Base-by-base conservation (phyloP, 75 land plant genomes). In the Pinus tabuliformis region DNA sequence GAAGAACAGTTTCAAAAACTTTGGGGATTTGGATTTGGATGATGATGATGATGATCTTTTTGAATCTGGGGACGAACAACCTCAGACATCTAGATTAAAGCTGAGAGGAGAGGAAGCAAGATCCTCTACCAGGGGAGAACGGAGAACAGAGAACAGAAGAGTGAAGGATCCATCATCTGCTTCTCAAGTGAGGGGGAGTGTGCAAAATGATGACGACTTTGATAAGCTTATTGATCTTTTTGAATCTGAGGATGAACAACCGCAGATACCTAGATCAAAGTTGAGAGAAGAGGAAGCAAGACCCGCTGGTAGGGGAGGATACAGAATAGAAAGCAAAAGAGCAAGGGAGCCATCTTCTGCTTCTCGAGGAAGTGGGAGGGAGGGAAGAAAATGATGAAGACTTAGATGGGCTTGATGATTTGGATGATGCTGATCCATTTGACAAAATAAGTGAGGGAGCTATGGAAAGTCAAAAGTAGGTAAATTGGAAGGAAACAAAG, bases 191-290 rank as follows among this genome's bases (percentile, higher is more conserved):
- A 39, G 42, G 5, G 45, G 37, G 36, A 36, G 36, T 15, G 70
- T 39, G 3, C 22, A 68, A 7, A 20, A 16, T 45, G 52, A 45
- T 58, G 71, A 68, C 6, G 21, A 64, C 15, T 7, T 18, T 20
- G 49, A 39, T 45, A 1, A 7, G 52, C 52, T 45, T 45, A 3
- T 0, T 42, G 71, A 68, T 45, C 24, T 42, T 42, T n/a, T 5
- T 68, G 71, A n/a, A 68, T 42, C 71, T 42, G 71, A 20, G 71
- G 71, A 42, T 42, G 71, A 72, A 72, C 57, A 26, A 28, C 36
- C 57, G 16, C 57, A 56, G 5, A 20, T 28, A 49, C 49, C 58
- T n/a, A 24, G 18, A 56, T 20, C 18, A 14, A 72, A 28, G 36
- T 22, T 39, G 36, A 56, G 16, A 72, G 58, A 20, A 72, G 74